phyloP scores from a whole-genome alignment of 208 protist species.

The Paratrypanosoma confusum region DNA sequence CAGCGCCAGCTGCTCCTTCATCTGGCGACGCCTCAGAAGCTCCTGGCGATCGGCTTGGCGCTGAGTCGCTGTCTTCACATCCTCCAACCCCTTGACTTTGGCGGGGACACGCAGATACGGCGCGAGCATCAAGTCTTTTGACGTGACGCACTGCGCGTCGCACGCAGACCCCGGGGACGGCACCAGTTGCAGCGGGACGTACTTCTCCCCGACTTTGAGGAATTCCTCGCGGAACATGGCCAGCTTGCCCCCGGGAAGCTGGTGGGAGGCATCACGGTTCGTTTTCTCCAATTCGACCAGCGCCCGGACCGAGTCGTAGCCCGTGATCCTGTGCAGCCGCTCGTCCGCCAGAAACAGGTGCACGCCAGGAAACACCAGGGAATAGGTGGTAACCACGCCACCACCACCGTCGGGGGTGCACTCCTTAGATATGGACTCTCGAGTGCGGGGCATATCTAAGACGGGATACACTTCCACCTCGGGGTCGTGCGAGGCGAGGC shows the following conservation, averaged over 20 bases:
- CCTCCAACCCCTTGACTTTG: constrained; percentile 4
- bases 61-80: constrained; percentile 4
- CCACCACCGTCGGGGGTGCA: constrained; percentile 17
- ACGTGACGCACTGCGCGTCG: constrained; percentile 14
- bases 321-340: constrained; percentile 26
- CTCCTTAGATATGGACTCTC: constrained; percentile 10
- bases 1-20: constrained; percentile 14
- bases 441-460: no score
- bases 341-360: constrained; percentile 34
- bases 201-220: constrained; percentile 32
- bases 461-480: constrained; percentile 20
- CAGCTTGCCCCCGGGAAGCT: constrained; percentile 1
- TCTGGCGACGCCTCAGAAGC: constrained; percentile 16
- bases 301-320: constrained; percentile 29
- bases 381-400: constrained; percentile 6
- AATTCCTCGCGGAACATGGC: constrained; percentile 21
- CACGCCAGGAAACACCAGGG: constrained; percentile 17
- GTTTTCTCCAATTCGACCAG: constrained; percentile 24
- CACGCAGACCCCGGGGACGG: constrained; percentile 19
- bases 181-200: constrained; percentile 16
- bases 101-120: constrained; percentile 22
- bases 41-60: constrained; percentile 10
- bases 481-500: constrained; percentile 18
- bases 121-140: constrained; percentile 21
- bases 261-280: neutral